Evolutionary conservation across 1,284 basidiomycete genomes (phyloP), one percentile per base, ranked within the genome.

Genomic region (Pulveroboletus sp.): DNA sequence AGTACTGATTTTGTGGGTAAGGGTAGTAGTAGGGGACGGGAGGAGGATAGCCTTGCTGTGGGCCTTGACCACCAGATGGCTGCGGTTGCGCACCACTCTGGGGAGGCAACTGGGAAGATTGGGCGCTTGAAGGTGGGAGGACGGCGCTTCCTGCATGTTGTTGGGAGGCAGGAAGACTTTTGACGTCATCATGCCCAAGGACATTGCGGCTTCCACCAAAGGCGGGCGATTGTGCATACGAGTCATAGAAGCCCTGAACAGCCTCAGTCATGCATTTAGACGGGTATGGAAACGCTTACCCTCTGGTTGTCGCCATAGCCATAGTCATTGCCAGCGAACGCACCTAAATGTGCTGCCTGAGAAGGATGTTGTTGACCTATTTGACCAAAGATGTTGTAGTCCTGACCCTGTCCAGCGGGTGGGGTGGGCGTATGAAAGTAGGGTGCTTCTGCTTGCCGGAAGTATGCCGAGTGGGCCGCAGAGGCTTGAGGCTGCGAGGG

Each of bases 401-500:
- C 87, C 64, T 88, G 87, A 24, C 75, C 76, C 65, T 87, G 85
- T 12, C 78, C 77, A 11, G 82, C 83, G 53, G 88, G 88, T 26
- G 88, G 88, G 4, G 88, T 90, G 9, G 86, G 82, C 0, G 86
- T 78, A 65, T 91, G 86, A 78, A 87, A 90, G 70, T 89, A 91
- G 5, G 85, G 85, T 10, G 75, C 70, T 33, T 89, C 85, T 9
- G 78, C 79, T 66, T 86, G 86, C 51, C 88, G 80, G 77, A 87
- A 89, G 65, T 89, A 90, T 1, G 77, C 76, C 4, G 78, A 65
- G 42, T 72, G 71, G 51, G 69, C 56, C 38, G 62, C 61, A 25
- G 74, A 66, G n/a, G 74, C 64, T 65, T 74, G 69, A 5, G 68
- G 61, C 11, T 71, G 69, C 12, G 70, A 62, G 17, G 67, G 59